These are phyloP conservation scores for Nakazawaea peltata DNA, from an alignment of 805 yeast species.

Conservation along the genomic window DNA sequence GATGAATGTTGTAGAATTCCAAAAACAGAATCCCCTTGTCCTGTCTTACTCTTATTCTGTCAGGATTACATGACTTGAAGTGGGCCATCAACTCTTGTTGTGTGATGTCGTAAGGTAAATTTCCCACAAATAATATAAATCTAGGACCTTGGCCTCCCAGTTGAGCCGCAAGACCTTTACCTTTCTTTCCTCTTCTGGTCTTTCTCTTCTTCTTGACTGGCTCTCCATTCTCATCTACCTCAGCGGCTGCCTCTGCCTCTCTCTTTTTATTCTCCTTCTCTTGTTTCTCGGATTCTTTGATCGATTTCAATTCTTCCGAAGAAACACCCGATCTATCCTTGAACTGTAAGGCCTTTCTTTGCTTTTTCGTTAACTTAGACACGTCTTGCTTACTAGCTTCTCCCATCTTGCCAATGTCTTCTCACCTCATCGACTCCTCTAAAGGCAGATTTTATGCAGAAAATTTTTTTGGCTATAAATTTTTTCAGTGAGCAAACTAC, in stretches of 20 bases:
- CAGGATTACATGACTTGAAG: slow-evolving; percentile 69
- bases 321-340: slow-evolving; percentile 31
- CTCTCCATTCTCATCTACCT: slow-evolving; percentile 18
- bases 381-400: too few species aligned
- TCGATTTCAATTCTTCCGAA: slow-evolving; percentile 24
- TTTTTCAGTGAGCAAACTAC: too few species aligned
- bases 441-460: too few species aligned
- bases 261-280: slow-evolving; percentile 20
- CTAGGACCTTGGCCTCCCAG: slow-evolving; percentile 44
- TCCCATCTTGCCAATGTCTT: too few species aligned
- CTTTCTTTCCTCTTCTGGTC: slow-evolving; percentile 73
- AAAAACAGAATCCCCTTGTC: slow-evolving; percentile 91
- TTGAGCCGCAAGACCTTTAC: slow-evolving; percentile 34
- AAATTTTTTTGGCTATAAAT: too few species aligned
- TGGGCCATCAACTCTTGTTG: slow-evolving; percentile 58
- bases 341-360: slow-evolving; percentile 55
- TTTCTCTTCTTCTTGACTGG: slow-evolving; percentile 53
- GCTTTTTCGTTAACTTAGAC: slow-evolving; percentile 62
- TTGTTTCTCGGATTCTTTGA: slow-evolving; percentile 19
- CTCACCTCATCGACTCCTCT: too few species aligned
- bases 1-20: slow-evolving; percentile 58
- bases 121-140: slow-evolving; percentile 84
- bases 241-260: slow-evolving; percentile 12
- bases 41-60: slow-evolving; percentile 64
- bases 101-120: slow-evolving; percentile 67